Percentiles rank a stretch among this genome's conserved stretches.
phyloP scores from a whole-genome alignment of 2,329 filamentous ascomycete species.

The Pseudogymnoascus sp. region DNA sequence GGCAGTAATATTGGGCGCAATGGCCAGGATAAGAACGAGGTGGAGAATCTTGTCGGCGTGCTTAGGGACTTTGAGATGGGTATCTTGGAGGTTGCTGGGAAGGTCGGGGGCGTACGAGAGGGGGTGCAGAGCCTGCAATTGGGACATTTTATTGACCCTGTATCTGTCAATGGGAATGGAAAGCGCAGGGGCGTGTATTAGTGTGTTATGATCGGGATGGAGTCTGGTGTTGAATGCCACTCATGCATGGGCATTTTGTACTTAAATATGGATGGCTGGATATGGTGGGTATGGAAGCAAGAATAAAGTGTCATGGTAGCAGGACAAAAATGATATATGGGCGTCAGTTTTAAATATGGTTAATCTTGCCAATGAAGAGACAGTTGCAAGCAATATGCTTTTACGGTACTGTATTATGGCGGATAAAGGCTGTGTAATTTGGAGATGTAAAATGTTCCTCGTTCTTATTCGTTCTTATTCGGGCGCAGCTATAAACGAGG shows the following conservation, averaged over 20 bases:
- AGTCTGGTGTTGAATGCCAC: constrained; percentile 4
- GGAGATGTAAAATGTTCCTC: background rate
- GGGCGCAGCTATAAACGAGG: background rate
- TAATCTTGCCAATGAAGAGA: background rate
- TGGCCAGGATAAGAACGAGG: constrained; percentile 33
- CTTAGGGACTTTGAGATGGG: constrained; percentile 58
- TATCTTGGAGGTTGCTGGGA: constrained; percentile 54
- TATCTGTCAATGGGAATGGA: background rate
- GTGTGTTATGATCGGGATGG: background rate
- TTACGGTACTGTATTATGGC: background rate
- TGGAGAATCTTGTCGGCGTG: constrained; percentile 47
- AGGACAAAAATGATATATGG: background rate
- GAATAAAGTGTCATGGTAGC: background rate
- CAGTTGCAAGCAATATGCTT: background rate
- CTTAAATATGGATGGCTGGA: constrained; percentile 1
- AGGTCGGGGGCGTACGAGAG: constrained; percentile 52
- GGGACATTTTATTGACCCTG: constrained; percentile 28
- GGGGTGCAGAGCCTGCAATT: constrained; percentile 50
- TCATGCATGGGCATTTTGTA: constrained; percentile 2
- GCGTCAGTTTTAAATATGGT: background rate
- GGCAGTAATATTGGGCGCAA: constrained; percentile 28
- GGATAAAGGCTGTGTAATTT: background rate
- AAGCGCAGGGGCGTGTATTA: constrained; percentile 10
- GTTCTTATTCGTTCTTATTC: background rate
- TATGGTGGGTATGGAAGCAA: constrained; percentile 1